These are phyloP conservation scores for Kwoniella sp. DNA, from an alignment of 768 basidiomycete species.

Conservation along the genomic window DNA sequence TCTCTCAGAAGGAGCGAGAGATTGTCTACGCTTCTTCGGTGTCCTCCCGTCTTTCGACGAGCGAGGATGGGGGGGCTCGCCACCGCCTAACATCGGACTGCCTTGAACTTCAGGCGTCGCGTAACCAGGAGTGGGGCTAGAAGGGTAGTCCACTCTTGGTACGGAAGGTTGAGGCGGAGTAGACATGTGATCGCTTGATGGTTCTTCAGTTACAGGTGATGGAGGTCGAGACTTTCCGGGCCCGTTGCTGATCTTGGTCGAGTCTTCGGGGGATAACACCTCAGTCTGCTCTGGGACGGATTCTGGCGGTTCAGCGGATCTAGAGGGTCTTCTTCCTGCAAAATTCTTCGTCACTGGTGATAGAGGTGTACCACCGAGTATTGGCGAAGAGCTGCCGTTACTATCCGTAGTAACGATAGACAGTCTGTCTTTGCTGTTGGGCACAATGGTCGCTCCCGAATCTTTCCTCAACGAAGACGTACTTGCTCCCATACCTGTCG, in stretches of 20 bases:
- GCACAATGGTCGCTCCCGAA: constrained; percentile 3
- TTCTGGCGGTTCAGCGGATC: constrained; percentile 42
- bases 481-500: neutral
- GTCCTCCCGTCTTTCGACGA: constrained; percentile 17
- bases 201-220: constrained; percentile 39
- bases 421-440: constrained; percentile 19
- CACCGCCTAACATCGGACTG: constrained; percentile 12
- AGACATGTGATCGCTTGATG: neutral
- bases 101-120: constrained; percentile 16
- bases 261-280: constrained; percentile 4
- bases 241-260: neutral
- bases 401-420: constrained; percentile 31
- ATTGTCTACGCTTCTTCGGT: constrained; percentile 27
- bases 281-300: constrained; percentile 43
- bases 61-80: neutral
- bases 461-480: constrained; percentile 11
- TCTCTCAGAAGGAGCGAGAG: constrained; percentile 38
- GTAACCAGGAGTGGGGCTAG: constrained; percentile 10
- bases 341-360: constrained; percentile 25
- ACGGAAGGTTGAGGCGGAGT: constrained; percentile 2
- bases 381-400: constrained; percentile 16
- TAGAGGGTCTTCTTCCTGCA: constrained; percentile 30
- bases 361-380: constrained; percentile 18
- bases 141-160: constrained; percentile 14
- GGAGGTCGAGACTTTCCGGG: constrained; percentile 27